phyloP scores from a whole-genome alignment of 148 eudicot genomes.

The Cornus suecica region DNA sequence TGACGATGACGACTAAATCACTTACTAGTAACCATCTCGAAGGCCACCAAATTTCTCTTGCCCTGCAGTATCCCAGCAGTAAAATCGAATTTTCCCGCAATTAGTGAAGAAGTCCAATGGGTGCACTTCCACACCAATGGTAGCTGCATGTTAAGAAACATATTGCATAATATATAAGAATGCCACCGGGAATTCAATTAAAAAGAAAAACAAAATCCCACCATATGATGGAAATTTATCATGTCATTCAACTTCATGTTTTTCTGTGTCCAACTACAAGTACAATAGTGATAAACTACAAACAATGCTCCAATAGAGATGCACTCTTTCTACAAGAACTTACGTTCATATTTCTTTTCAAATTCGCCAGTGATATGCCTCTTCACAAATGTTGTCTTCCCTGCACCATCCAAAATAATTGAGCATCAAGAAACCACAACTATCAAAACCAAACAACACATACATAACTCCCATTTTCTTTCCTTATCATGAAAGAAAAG shows the following conservation, averaged over 20 bases:
- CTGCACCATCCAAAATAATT: neutral
- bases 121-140: slow-evolving; percentile 11
- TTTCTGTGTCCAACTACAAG: neutral
- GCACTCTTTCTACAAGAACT: neutral
- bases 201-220: neutral
- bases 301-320: neutral
- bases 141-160: neutral
- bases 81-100: slow-evolving; percentile 10
- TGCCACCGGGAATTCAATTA: neutral
- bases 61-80: slow-evolving; percentile 14
- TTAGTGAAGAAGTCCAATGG: slow-evolving; percentile 12
- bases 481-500: neutral
- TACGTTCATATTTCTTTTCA: neutral
- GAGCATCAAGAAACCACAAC: neutral
- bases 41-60: slow-evolving; percentile 11
- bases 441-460: neutral
- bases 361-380: slow-evolving; percentile 8
- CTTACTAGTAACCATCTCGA: slow-evolving; percentile 11
- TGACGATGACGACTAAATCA: no score
- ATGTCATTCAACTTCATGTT: neutral
- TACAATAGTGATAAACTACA: neutral
- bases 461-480: neutral
- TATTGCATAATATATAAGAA: neutral
- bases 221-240: neutral
- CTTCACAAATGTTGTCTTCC: slow-evolving; percentile 6